phyloP scores from a whole-genome alignment of 1,139 yeast genomes.

The Suhomyces bribrorum region DNA sequence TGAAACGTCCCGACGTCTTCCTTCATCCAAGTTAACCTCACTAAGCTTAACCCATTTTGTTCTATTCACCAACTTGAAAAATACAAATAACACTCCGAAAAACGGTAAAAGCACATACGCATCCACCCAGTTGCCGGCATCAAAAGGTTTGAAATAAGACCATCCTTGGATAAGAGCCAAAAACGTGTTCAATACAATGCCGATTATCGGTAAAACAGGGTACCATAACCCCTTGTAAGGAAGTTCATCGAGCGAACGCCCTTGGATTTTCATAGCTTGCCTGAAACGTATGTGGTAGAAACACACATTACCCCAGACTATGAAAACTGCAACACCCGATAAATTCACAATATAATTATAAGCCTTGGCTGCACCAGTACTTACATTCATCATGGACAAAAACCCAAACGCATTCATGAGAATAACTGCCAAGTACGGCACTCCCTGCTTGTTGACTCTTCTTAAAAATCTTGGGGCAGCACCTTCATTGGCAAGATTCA shows the following conservation, averaged over 20 bases:
- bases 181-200: conserved; percentile 51
- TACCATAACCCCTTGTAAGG: conserved; percentile 56
- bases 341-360: conserved; percentile 54
- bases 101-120: conserved; percentile 65
- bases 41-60: conserved; percentile 44
- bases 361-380: conserved; percentile 56
- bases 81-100: conserved; percentile 44
- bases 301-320: conserved; percentile 53
- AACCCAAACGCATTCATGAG: conserved; percentile 51
- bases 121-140: conserved; percentile 62
- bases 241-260: conserved; percentile 46
- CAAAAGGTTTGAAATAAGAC: conserved; percentile 63
- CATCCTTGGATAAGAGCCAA: conserved; percentile 69
- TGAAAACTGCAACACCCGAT: conserved; percentile 58
- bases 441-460: conserved; percentile 47
- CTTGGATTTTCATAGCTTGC: conserved; percentile 50
- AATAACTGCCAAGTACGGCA: conserved; percentile 52
- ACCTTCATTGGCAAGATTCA: conserved; percentile 52
- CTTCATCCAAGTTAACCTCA: conserved; percentile 50
- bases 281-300: conserved; percentile 51
- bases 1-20: conserved; percentile 33
- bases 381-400: conserved; percentile 50
- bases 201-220: conserved; percentile 55
- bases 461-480: conserved; percentile 48
- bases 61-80: conserved; percentile 43